These are phyloP conservation scores for Nannochloris sp. DNA, from an alignment of 139 green algal genomes.

Conservation along the genomic window DNA sequence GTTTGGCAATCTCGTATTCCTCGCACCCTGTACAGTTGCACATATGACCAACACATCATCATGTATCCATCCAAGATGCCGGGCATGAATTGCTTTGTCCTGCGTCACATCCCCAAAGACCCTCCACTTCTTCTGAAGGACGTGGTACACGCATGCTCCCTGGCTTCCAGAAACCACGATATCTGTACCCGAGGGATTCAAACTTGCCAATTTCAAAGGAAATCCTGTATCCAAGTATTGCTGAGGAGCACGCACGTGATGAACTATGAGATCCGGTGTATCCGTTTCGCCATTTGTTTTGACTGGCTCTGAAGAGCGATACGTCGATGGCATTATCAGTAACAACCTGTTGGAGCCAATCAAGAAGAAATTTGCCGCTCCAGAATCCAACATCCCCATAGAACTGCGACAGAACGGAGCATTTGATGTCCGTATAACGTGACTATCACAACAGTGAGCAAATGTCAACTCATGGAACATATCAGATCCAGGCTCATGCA, in stretches of 20 bases:
- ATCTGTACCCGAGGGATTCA: slow-evolving; percentile 55
- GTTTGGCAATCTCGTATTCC: too few relatives aligned
- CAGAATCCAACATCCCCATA: too few relatives aligned
- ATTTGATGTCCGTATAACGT: not conserved
- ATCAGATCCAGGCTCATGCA: not conserved
- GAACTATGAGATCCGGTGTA: slow-evolving; percentile 33
- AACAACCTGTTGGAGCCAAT: too few relatives aligned
- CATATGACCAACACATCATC: slow-evolving; percentile 29
- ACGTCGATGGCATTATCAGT: too few relatives aligned
- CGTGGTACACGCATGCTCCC: slow-evolving; percentile 70
- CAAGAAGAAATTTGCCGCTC: too few relatives aligned
- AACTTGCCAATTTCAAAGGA: slow-evolving; percentile 38
- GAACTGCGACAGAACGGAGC: not conserved
- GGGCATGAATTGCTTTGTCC: slow-evolving; percentile 47
- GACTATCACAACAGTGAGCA: not conserved
- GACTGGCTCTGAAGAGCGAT: too few relatives aligned
- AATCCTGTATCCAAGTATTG: slow-evolving; percentile 58
- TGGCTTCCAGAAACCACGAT: slow-evolving; percentile 71
- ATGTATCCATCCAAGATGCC: slow-evolving; percentile 51
- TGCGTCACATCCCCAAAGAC: slow-evolving; percentile 84
- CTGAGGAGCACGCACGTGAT: slow-evolving; percentile 57
- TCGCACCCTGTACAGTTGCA: not conserved
- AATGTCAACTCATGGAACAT: not conserved
- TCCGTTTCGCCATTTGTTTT: not conserved
- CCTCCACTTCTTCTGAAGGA: slow-evolving; percentile 49